phyloP scores from a whole-genome alignment of 495 filamentous ascomycete species.

The Penicillium pancosmium region DNA sequence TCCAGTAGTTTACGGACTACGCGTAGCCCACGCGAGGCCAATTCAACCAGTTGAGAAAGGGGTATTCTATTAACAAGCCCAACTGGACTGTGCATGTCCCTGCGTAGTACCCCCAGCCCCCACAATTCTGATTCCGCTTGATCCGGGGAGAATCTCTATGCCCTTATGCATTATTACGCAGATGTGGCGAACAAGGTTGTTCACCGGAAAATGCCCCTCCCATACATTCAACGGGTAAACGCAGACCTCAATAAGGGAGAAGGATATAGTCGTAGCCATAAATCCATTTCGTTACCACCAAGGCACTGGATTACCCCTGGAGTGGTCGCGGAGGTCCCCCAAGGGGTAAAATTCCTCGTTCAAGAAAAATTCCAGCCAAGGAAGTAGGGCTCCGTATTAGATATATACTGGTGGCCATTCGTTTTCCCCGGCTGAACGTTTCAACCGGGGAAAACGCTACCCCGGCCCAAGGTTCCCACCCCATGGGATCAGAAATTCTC shows the following conservation, averaged over 20 bases:
- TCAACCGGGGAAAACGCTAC: constrained; percentile 41
- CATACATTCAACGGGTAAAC: constrained; percentile 18
- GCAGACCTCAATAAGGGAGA: background rate
- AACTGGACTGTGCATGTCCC: constrained; percentile 9
- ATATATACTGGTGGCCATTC: constrained; percentile 28
- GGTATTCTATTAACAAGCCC: constrained; percentile 13
- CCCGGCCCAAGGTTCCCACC: constrained; percentile 30
- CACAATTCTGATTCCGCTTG: constrained; percentile 15
- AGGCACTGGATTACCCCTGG: background rate
- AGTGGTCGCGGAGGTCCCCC: background rate
- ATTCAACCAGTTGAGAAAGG: constrained; percentile 5
- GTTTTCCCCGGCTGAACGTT: constrained; percentile 30
- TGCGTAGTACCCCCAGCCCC: constrained; percentile 8
- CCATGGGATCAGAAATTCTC: constrained; percentile 23
- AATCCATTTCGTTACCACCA: background rate
- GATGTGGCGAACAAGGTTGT: constrained; percentile 16
- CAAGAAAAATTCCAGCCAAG: constrained; percentile 2
- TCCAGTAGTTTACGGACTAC: background rate
- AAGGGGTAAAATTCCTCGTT: background rate
- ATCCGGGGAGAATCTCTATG: constrained; percentile 18
- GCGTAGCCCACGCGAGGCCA: background rate
- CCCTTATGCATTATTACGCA: constrained; percentile 14
- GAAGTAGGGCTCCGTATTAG: constrained; percentile 22
- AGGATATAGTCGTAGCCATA: background rate
- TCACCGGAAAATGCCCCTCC: constrained; percentile 15